These are phyloP conservation scores for Noccaea bulbosa DNA, from an alignment of 345 rosid genomes.

Conservation along the genomic window DNA sequence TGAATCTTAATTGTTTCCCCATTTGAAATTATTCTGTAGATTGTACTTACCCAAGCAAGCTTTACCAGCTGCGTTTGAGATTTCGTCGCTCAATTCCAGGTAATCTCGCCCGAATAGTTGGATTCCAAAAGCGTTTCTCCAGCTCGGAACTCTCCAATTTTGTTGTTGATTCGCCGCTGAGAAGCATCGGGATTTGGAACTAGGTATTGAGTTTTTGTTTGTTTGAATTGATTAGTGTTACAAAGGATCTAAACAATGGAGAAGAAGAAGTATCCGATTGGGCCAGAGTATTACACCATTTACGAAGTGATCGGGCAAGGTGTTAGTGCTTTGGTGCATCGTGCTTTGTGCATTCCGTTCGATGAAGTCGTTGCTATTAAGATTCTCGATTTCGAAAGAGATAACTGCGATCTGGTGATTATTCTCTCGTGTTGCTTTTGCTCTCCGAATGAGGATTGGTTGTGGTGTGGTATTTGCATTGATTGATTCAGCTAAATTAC, in stretches of 20 bases:
- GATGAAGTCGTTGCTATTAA: constrained; percentile 87
- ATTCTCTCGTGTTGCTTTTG: background rate
- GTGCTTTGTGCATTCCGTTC: constrained; percentile 73
- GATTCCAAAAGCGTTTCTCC: constrained; percentile 14
- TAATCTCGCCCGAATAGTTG: background rate
- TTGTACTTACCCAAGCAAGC: background rate
- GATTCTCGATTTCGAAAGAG: constrained; percentile 96
- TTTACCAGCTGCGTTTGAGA: constrained; percentile 38
- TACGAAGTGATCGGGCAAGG: constrained; percentile 92
- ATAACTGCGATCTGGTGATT: constrained; percentile 81
- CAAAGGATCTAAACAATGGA: constrained; percentile 52
- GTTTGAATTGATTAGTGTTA: constrained; percentile 30
- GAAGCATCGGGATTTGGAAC: constrained; percentile 1
- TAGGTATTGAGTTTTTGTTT: background rate
- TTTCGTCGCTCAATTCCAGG: constrained; percentile 16
- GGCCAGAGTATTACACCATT: constrained; percentile 67
- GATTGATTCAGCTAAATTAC: constrained; percentile 6
- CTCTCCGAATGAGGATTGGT: constrained; percentile 6
- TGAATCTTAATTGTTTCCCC: constrained; percentile 20
- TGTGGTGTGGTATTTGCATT: too few species aligned
- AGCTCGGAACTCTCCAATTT: constrained; percentile 1
- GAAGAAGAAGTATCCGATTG: constrained; percentile 92
- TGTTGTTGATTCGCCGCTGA: background rate
- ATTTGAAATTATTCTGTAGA: constrained; percentile 11
- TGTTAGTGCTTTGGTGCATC: constrained; percentile 86